Evolutionary conservation across 208 protist species (phyloP).

Genomic region (Leishmania aethiopica): DNA sequence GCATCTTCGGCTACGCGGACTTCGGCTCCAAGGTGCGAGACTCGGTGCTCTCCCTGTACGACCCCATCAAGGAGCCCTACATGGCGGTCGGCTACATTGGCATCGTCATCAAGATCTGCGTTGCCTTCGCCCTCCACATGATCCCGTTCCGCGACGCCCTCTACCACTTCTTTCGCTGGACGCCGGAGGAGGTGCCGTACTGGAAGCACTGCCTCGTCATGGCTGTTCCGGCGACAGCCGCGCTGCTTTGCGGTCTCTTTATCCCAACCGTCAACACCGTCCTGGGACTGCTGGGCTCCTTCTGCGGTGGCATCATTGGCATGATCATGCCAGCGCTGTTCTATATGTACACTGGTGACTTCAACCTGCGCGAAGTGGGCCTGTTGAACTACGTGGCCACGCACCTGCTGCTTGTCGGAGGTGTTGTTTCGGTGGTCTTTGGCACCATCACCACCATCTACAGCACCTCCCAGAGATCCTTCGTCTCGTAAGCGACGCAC

Average conservation of each 20-base stretch:
- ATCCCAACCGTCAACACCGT: slow-evolving; percentile 47
- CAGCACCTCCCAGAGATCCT: slow-evolving; percentile 43
- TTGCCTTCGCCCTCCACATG: slow-evolving; percentile 57
- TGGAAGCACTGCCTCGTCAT: slow-evolving; percentile 38
- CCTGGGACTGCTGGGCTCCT: slow-evolving; percentile 47
- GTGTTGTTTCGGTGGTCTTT: slow-evolving; percentile 44
- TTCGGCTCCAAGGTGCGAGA: slow-evolving; percentile 48
- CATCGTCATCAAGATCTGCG: slow-evolving; percentile 66
- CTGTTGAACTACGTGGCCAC: slow-evolving; percentile 49
- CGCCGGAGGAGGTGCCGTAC: slow-evolving; percentile 29
- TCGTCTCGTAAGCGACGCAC: slow-evolving; percentile 11
- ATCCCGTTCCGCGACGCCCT: slow-evolving; percentile 55
- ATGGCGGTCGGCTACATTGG: slow-evolving; percentile 66
- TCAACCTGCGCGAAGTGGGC: slow-evolving; percentile 33
- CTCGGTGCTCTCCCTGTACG: slow-evolving; percentile 48
- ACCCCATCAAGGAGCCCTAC: slow-evolving; percentile 51
- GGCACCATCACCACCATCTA: slow-evolving; percentile 49
- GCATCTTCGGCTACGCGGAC: slow-evolving; percentile 69
- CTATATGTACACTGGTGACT: slow-evolving; percentile 66
- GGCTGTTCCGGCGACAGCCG: slow-evolving; percentile 21
- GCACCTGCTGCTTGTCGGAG: slow-evolving; percentile 49
- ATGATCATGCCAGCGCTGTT: slow-evolving; percentile 65
- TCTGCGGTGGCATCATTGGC: slow-evolving; percentile 63
- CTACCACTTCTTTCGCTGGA: slow-evolving; percentile 47
- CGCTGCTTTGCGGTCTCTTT: slow-evolving; percentile 41